Base-by-base conservation (phyloP, 495 filamentous ascomycete species). In the Hypoxylon crocopeplum region DNA sequence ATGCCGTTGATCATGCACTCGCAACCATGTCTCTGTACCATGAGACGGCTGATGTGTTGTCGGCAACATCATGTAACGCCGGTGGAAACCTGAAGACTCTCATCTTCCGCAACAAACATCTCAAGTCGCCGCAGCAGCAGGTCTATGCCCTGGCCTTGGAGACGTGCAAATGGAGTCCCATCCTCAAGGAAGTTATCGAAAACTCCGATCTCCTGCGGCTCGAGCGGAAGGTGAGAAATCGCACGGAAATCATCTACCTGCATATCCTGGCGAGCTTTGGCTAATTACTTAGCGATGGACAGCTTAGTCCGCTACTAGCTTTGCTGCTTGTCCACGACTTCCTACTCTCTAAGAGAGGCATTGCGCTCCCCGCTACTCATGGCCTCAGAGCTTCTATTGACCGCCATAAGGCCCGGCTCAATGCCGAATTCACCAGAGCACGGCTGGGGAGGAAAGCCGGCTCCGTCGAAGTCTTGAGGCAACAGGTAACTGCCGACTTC, bases 1-100 rank as follows among this genome's bases (percentile, higher is more conserved):
- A 62, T 48, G 47, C 24, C 13, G 34, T 41, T 46, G 48, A 59
- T 45, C 17, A 64, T 49, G 53, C 42, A 36, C 37, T 6, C 12
- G 36, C 39, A 55, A 59, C 4, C 29, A 95, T 98, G 94, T 96
- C 93, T 40, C 90, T 98, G 55, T 98, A 98, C 75, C 88, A 94
- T 70, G 94, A 98, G 74, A 88, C 92, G 19, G 91, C 89, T 3
- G 74, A 79, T 7, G 74, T 97, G 33, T 75, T 98, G 42, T 82
- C 83, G 2, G 81, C 81, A 13, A 73, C 86, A 0, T 60, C 75
- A n/a, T 82, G 83, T 11, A 59, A 41, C 20, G 69, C 78, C 10
- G 84, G 86, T 17, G 89, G 89, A 25, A 93, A 86, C n/a, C 82
- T 96, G 67, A 94, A 92, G 69, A 88, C 90, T 1, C 79, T 88